Conservation (phyloP, 2,329 filamentous ascomycete species). For the Coniochaeta hoffmannii region DNA sequence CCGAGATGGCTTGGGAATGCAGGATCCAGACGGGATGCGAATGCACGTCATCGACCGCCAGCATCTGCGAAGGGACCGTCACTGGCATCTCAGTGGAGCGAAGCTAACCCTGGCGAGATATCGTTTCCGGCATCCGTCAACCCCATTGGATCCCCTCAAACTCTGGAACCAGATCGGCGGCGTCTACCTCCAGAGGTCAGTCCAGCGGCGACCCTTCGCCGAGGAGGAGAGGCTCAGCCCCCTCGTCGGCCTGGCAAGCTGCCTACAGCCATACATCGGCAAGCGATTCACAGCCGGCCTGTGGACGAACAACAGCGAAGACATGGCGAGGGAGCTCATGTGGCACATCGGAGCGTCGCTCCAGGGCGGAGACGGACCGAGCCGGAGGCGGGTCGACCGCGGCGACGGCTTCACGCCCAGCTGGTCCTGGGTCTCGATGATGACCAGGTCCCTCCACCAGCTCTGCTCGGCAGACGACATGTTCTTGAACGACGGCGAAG, state of each 20-base stretch:
- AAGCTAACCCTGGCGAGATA: background rate
- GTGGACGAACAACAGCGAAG: background rate
- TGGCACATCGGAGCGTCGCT: background rate
- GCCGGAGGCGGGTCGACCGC: background rate
- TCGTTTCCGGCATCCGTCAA: background rate
- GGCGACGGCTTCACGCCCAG: background rate
- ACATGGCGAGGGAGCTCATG: constrained; percentile 1
- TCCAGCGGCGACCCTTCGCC: background rate
- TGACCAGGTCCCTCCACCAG: background rate
- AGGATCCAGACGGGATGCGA: background rate
- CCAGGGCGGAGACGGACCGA: background rate
- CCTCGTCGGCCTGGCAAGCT: background rate
- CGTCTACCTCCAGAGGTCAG: background rate
- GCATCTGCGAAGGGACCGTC: background rate
- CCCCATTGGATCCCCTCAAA: background rate
- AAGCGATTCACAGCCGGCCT: background rate
- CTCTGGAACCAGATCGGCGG: background rate
- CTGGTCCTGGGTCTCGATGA: constrained; percentile 3
- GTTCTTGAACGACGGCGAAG: background rate
- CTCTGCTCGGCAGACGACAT: background rate
- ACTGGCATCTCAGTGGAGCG: background rate
- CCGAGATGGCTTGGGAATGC: constrained; percentile 3
- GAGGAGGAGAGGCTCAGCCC: background rate
- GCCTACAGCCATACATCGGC: background rate
- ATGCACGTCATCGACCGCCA: background rate